These are phyloP conservation scores for Cyclotella cryptica DNA, from an alignment of 108 stramenopile species.

Conservation along the genomic window DNA sequence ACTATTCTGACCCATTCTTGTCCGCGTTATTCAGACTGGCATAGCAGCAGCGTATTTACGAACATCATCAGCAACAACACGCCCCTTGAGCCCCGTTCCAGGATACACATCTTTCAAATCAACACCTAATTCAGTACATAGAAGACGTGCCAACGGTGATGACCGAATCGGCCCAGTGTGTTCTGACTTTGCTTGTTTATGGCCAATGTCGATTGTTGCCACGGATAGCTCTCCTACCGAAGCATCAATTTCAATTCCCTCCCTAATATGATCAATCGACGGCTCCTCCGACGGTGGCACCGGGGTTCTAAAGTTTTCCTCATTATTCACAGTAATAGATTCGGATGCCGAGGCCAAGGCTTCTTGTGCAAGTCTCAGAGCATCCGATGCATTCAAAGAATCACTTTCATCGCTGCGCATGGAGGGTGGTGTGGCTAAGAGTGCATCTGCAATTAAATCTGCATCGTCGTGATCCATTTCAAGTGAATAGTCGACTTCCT, in stretches of 20 bases:
- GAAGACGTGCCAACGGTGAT: constrained; percentile 30
- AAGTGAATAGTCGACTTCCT: constrained; percentile 1
- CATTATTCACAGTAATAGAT: background rate
- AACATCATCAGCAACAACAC: constrained; percentile 26
- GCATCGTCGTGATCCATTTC: constrained; percentile 5
- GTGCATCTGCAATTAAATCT: constrained; percentile 8
- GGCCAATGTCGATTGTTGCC: background rate
- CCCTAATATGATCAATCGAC: constrained; percentile 5
- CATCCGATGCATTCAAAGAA: constrained; percentile 1
- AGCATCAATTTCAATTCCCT: background rate
- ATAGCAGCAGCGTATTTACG: constrained; percentile 18
- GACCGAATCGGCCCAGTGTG: constrained; percentile 28
- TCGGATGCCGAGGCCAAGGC: constrained; percentile 7
- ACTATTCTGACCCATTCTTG: too few relatives aligned
- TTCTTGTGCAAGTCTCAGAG: constrained; percentile 8
- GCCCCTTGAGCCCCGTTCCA: constrained; percentile 26
- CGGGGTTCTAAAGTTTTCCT: background rate
- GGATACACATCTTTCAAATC: constrained; percentile 16
- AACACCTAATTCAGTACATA: constrained; percentile 17
- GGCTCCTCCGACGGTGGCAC: constrained; percentile 1
- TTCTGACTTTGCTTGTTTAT: background rate
- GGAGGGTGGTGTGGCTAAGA: constrained; percentile 18
- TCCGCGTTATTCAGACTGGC: background rate
- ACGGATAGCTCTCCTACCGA: background rate
- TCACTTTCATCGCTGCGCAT: constrained; percentile 12